Evolutionary conservation across 2,329 filamentous ascomycete genomes (phyloP), one percentile per base, ranked within the genome.

Genomic region (Geosmithia putterillii): DNA sequence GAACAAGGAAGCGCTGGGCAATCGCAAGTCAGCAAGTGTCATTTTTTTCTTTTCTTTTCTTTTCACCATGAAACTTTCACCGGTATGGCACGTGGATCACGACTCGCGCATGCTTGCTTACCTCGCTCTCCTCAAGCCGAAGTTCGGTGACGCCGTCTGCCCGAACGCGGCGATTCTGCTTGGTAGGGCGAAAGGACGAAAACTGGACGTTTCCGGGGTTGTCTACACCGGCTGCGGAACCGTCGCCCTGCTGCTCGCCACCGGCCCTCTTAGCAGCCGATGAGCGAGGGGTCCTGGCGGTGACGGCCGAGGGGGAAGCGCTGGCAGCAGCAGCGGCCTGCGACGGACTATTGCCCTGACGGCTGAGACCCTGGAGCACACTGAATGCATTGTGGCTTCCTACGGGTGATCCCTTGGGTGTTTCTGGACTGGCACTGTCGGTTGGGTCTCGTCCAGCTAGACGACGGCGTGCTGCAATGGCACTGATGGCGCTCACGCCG

Each of bases 1-100:
- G 62, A 8, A 82, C 61, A 4, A 79, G 65, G 36, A 83, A 63
- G 15, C 78, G 72, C 76, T 81, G 42, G 2, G n/a, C 7, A 25
- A 25, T 6, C 6, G 6, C 10, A 23, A 17, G 40, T 17, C 25
- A 22, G 7, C 23, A 25, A n/a, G 38, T 17, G 25, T 21, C 6
- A 18, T 10, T 20, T 18, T 14, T 6, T 7, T 21, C 17, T n/a
- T n/a, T n/a, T n/a, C n/a, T n/a, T n/a, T n/a, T n/a, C n/a, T n/a
- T n/a, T n/a, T n/a, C n/a, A n/a, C n/a, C n/a, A n/a, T n/a, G n/a
- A n/a, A n/a, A n/a, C n/a, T n/a, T n/a, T n/a, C n/a, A n/a, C n/a
- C n/a, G n/a, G n/a, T n/a, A n/a, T n/a, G n/a, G n/a, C n/a, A n/a
- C n/a, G n/a, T n/a, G n/a, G n/a, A n/a, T n/a, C n/a, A n/a, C n/a